These are phyloP conservation scores for Lachancea thermotolerans DNA, from an alignment of 805 yeast species.

Conservation along the genomic window DNA sequence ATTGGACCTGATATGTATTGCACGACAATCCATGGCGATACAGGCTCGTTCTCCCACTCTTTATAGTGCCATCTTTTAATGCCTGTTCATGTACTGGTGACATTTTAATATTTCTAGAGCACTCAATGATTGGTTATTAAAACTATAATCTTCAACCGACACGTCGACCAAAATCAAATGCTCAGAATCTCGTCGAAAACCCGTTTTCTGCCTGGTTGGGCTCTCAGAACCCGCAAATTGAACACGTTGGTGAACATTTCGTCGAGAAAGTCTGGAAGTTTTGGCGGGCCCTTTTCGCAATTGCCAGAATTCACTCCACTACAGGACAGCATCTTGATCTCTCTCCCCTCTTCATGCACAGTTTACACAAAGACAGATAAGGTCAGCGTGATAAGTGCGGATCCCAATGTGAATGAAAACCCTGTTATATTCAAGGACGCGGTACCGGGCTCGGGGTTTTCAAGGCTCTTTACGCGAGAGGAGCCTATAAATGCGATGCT, in stretches of 20 bases:
- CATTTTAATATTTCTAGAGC: too few species aligned
- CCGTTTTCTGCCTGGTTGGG: background rate
- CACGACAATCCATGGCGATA: too few species aligned
- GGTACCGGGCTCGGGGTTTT: slow-evolving; percentile 7
- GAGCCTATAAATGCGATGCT: slow-evolving; percentile 26
- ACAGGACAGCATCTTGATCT: slow-evolving; percentile 18
- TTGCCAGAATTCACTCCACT: slow-evolving; percentile 19
- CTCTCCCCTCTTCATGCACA: slow-evolving; percentile 19
- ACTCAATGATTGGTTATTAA: too few species aligned
- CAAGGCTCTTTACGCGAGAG: slow-evolving; percentile 15
- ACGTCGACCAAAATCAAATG: background rate
- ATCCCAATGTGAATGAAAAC: slow-evolving; percentile 3
- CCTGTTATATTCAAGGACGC: slow-evolving; percentile 13
- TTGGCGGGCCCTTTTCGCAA: slow-evolving; percentile 29
- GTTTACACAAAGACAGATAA: slow-evolving; percentile 17
- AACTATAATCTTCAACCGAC: too few species aligned
- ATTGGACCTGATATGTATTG: too few species aligned
- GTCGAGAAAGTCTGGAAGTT: slow-evolving; percentile 20
- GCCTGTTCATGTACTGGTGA: too few species aligned
- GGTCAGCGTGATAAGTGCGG: slow-evolving; percentile 14
- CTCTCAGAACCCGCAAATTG: background rate
- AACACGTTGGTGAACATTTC: slow-evolving; percentile 11
- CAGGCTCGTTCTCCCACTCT: too few species aligned
- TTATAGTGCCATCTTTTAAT: too few species aligned
- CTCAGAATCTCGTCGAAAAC: background rate